Base-by-base conservation (phyloP, 148 eudicot genomes). In the Tetragonia tetragonoides region DNA sequence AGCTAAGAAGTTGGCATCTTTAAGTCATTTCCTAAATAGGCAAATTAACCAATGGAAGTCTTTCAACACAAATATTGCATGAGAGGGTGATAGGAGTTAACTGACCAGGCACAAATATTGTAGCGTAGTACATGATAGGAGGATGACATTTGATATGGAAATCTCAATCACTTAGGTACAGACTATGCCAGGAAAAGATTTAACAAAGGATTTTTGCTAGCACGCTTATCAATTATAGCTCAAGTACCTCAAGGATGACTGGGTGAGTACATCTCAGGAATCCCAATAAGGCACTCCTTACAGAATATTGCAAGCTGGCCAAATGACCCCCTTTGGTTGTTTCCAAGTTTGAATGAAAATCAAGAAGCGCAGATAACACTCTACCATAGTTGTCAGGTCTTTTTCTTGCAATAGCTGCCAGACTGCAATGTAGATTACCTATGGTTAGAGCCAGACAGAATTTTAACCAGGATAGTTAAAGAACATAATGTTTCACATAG, bases 241-340 rank as follows among this genome's bases (percentile, higher is more conserved):
- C 23, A 46, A 28, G 72, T 90, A 93, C 99, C 99, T 95, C 97
- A 64, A 75, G 14, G 75, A 90, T 83, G 10, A 77, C 68, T 37
- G 97, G 94, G 86, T 88, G 88, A 14, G 92, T 90, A 83, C 92
- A 87, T 85, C 94, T 88, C 68, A 95, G 86, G 81, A 95, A 95
- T 64, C 97, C 99, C 82, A 95, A 80, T 68, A 89, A 88, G 46
- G 99, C 97, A 70, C 92, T 90, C 84, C 99, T 86, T 66, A 95
- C 56, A 78, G 97, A 93, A 84, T 91, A 95, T 76, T 89, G 97
- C 82, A 93, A 75, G 77, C 99, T 95, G 78, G 89, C 85, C 78
- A 80, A 72, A 80, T 95, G 99, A 81, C 85, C 86, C 71, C 85
- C 91, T 82, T 84, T 90, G 61, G 79, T 71, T 59, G 67, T 66